These are phyloP conservation scores for Pleurotus djamor DNA, from an alignment of 768 basidiomycete species.

Conservation along the genomic window DNA sequence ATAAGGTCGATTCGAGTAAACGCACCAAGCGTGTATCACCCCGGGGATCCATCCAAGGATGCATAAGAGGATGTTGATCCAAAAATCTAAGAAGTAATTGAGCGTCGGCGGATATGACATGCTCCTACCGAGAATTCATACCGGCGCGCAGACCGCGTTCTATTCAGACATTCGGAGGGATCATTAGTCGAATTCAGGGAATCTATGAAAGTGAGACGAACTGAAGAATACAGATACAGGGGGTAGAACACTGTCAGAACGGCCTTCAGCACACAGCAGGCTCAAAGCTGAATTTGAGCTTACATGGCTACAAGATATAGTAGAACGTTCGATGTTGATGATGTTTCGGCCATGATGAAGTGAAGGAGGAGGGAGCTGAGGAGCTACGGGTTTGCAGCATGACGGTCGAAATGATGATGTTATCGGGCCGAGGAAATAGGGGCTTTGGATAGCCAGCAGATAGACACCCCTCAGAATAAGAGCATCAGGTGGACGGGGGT, in stretches of 20 bases:
- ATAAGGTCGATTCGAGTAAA: neutral
- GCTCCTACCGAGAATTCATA: neutral
- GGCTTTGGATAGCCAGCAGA: too few species aligned
- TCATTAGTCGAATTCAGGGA: neutral
- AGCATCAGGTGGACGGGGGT: too few species aligned
- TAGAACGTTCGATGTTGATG: neutral
- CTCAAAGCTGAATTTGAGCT: neutral
- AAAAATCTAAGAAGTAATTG: conserved; percentile 21
- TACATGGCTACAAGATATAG: conserved; percentile 3
- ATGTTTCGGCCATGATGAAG: neutral
- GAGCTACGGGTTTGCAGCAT: too few species aligned
- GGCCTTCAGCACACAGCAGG: neutral
- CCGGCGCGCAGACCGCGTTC: neutral
- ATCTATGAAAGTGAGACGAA: neutral
- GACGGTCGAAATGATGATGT: too few species aligned
- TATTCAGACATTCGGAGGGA: neutral
- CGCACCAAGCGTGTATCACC: conserved; percentile 48
- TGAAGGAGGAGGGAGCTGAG: too few species aligned
- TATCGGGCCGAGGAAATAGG: too few species aligned
- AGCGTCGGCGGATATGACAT: neutral
- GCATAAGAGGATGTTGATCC: conserved; percentile 33
- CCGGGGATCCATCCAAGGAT: conserved; percentile 53
- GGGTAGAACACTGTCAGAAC: neutral
- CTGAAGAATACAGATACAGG: conserved; percentile 5
- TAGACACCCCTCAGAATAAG: too few species aligned